Percentiles rank a stretch among this genome's conserved stretches.
Evolutionary conservation across 257 asterid species (phyloP).

Genomic region (Mentha longifolia): DNA sequence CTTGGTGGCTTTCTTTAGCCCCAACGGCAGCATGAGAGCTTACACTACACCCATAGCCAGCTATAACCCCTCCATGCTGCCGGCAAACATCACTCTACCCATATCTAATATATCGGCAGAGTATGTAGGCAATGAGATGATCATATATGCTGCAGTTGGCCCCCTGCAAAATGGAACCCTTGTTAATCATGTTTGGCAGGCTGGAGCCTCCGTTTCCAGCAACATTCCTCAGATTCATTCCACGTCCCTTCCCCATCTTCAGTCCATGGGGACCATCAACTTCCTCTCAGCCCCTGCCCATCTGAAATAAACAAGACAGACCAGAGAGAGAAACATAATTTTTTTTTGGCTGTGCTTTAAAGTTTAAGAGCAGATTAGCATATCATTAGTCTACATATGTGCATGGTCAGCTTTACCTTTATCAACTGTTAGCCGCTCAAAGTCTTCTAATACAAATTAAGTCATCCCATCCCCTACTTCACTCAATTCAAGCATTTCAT

Average conservation of each 20-base stretch:
- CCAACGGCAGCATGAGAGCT: constrained; percentile 49
- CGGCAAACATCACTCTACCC: constrained; percentile 37
- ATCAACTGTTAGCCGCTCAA: no score
- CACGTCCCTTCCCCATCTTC: constrained; percentile 43
- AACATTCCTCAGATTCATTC: constrained; percentile 52
- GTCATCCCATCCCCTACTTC: neutral
- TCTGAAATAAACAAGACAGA: neutral
- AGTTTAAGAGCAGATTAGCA: no score
- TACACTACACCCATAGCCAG: constrained; percentile 44
- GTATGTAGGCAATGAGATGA: constrained; percentile 45
- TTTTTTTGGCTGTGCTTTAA: no score
- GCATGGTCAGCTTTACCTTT: neutral
- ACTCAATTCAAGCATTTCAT: neutral
- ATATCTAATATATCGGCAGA: constrained; percentile 50
- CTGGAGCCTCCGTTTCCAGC: constrained; percentile 45
- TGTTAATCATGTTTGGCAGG: constrained; percentile 58
- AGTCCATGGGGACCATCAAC: constrained; percentile 42
- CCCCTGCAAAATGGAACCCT: constrained; percentile 41
- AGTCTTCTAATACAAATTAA: no score
- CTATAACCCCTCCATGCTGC: constrained; percentile 48
- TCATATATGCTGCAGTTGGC: constrained; percentile 51
- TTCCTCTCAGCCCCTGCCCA: constrained; percentile 32
- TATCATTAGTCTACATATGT: neutral
- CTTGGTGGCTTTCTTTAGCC: constrained; percentile 51
- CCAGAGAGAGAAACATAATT: neutral